Evolutionary conservation across 169 alveolate genomes (phyloP), one percentile per base, ranked within the genome.

Genomic region (Cryptosporidium felis): DNA sequence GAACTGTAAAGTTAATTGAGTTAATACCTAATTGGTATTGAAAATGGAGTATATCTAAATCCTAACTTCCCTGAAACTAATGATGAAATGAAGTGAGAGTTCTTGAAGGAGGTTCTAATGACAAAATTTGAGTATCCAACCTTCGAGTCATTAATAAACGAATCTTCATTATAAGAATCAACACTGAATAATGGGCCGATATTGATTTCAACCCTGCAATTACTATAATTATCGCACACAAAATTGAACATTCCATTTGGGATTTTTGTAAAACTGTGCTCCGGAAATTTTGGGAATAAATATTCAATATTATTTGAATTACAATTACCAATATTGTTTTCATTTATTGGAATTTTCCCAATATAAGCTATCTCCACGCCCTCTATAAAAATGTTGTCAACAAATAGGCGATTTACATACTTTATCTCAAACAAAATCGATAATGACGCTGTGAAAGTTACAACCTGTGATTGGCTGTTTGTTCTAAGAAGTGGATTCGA

Each of bases 51-150:
- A 41, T 74, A 74, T 58, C 85, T 74, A 18, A 38, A 53, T 2
- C 85, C 85, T 58, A 74, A 34, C 38, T 44, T 32, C 30, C 85
- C 67, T 23, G 85, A 74, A 8, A 74, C 67, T 21, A 74, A 59
- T 14, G 65, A 26, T 36, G 65, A 21, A 23, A 38, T 34, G 16
- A 74, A 16, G 21, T 74, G 65, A 10, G 85, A 74, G 30, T 59
- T 74, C 38, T 38, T 21, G 34, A 74, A 74, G 21, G 34, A 56
- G 12, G 67, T 74, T 40, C 67, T 74, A 34, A 56, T 28, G 23
- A 74, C 85, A 8, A 74, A 74, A 38, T 74, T 74, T 12, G 85
- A 74, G 56, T 74, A 56, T 34, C 85, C 85, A 8, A 44, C 51
- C 21, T 18, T 53, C 56, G 45, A 53, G 26, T 74, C 85, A 53